Base-by-base conservation (phyloP, 148 eudicot genomes). In the Oxyria digyna region DNA sequence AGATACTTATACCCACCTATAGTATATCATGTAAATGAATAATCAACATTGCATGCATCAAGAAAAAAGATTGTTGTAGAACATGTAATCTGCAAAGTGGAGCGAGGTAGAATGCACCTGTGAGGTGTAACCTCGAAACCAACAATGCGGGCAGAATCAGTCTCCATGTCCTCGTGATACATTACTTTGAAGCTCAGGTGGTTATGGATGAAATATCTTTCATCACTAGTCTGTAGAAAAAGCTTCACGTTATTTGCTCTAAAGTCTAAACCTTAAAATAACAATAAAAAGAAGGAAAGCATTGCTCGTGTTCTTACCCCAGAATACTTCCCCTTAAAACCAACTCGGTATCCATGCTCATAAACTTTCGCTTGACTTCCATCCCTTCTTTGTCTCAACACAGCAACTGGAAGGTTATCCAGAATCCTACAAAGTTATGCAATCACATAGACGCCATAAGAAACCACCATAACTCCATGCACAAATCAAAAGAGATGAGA, bases 331-430 rank as follows among this genome's bases (percentile, higher is more conserved):
- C 76, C 77, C 75, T 80, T 83, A 63, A 80, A 77, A n/a, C 86
- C 86, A 68, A 80, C 86, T 71, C 76, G 81, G 63, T 62, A 83
- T 26, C 86, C 86, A 71, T 78, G 86, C 78, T 80, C 81, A 59
- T 80, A 80, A 69, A 82, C 77, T 75, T 77, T 79, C 10, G 77
- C 49, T 54, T 62, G 79, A 27, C 33, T 59, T 69, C 76, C 81
- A 45, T 80, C 82, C 69, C 80, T 78, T 49, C 80, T 73, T 59
- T 78, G 80, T 42, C 78, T 74, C 46, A 69, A 35, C 18, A 80
- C 83, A 52, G 83, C 86, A 71, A 78, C 81, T 40, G 86, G 86
- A 72, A 83, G 86, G 32, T 83, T 83, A 72, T 80, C 86, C 71
- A 83, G 72, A 67, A 83, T 83, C 86, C 84, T 83, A 73, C 69